Evolutionary conservation across 2,329 filamentous ascomycete species (phyloP), one percentile per base, ranked within the genome.

Genomic region (Pestalotiopsis sp.): DNA sequence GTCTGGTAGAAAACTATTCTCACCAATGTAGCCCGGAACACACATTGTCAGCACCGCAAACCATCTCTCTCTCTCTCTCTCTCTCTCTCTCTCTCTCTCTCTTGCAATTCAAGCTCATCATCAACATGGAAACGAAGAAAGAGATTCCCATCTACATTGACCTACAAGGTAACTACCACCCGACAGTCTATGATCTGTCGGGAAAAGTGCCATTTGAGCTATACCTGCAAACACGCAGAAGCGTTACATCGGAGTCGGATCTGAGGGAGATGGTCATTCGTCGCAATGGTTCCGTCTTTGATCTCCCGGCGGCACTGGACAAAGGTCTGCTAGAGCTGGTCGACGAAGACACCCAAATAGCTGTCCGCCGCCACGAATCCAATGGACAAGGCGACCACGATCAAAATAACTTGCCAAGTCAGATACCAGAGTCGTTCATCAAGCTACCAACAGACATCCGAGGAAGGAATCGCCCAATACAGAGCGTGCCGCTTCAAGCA

Each of bases 301-400:
- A 62, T 41, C 40, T 62, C 40, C 59, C 59, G 40, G 27, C 40
- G 20, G 59, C 59, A 38, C 59, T 62, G 40, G 59, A 62, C 59
- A 62, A 64, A 64, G 61, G 61, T 49, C 61, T 64, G 17, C 11
- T 64, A 20, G 36, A 64, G 45, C n/a, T 64, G n/a, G 27, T 64
- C 36, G 61, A 64, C 20, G 61, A 64, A 20, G 61, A 40, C 49
- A 64, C 40, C 31, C 23, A 49, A 38, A 25, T 20, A 31, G 49
- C 49, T 27, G 36, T 64, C 20, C 38, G 40, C 61, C 61, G 36
- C 38, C 40, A 38, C 49, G 20, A 41, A 52, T 12, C 45, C 17
- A 12, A 49, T 20, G 31, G n/a, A 52, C 45, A n/a, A 52, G 45
- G 20, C 3, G 45, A 52, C 17, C 45, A 20, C 45, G 3, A 52